Base-by-base conservation (phyloP, 2,329 filamentous ascomycete genomes). In the Aspergillus hiratsukae region DNA sequence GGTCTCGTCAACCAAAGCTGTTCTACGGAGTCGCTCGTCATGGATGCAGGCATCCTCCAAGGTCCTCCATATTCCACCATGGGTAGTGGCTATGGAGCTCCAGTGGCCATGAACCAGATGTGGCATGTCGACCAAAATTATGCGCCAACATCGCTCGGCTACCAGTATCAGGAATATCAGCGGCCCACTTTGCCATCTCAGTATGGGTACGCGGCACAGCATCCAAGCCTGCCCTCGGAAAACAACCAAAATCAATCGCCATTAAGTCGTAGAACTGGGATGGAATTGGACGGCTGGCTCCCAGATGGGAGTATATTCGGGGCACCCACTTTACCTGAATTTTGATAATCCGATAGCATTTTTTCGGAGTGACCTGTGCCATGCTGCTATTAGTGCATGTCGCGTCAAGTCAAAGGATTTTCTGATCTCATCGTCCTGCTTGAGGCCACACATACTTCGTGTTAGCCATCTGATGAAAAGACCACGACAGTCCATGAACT, bases 231-330 rank as follows among this genome's bases (percentile, higher is more conserved):
- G 14, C 58, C 60, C 21, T 55, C 54, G 40, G 55, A 43, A 21
- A 48, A n/a, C 29, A 23, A 28, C 28, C 65, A 57, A 45, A 59
- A 53, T 48, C 49, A 51, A 17, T 52, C 57, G 17, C 55, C 56
- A 7, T 55, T 61, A 31, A 51, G 58, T 14, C 55, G 58, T 11
- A 60, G 59, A n/a, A 59, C 60, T 25, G 63, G 66, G 21, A 67
- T 70, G 64, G 68, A 70, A 49, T 40, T 69, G 28, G 68, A 71
- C 51, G 67, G 66, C 1, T 71, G 68, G 68, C 56, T 69, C 51
- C 64, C 68, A 4, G 66, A 68, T 48, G 65, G 67, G 19, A 69
- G 63, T 55, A 61, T 70, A 21, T 68, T 63, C 53, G 67, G 66
- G 11, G 59, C 66, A 61, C 64, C 64, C 14, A 63, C 60, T 41